phyloP scores from a whole-genome alignment of 2,329 filamentous ascomycete genomes.

The Botrytis hyacinthi region DNA sequence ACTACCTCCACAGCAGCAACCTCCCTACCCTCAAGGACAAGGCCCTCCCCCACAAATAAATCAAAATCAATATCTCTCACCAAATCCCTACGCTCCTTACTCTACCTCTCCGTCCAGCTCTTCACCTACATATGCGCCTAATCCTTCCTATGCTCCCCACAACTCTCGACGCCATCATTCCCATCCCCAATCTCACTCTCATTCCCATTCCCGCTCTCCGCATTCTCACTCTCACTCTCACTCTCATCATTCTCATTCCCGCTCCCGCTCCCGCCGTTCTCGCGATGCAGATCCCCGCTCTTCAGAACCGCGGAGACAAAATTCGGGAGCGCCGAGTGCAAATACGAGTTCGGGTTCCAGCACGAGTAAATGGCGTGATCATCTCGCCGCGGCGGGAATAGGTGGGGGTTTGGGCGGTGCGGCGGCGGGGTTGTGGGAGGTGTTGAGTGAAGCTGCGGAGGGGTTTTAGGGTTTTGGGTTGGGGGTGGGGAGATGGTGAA shows the following conservation, averaged over 20 bases:
- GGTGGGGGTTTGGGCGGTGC: constrained; percentile 61
- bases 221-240: not conserved
- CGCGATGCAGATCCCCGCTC: constrained; percentile 2
- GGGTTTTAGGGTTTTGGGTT: constrained; percentile 22
- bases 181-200: not conserved
- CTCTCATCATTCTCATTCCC: not conserved
- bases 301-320: not conserved
- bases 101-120: not conserved
- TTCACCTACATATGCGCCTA: not conserved
- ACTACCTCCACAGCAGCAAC: constrained; percentile 16
- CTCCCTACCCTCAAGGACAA: not conserved
- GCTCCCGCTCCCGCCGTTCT: not conserved
- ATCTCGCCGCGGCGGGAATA: constrained; percentile 57
- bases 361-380: constrained; percentile 49
- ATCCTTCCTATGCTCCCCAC: not conserved
- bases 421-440: constrained; percentile 56
- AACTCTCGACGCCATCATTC: not conserved
- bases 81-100: constrained; percentile 15
- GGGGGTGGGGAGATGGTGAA: no score
- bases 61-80: constrained; percentile 22
- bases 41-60: not conserved
- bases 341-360: no score
- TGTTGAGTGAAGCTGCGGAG: constrained; percentile 55
- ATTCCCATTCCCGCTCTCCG: not conserved
- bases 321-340: not conserved